These are phyloP conservation scores for Eucalyptus coolabah DNA, from an alignment of 345 rosid species.

Conservation along the genomic window DNA sequence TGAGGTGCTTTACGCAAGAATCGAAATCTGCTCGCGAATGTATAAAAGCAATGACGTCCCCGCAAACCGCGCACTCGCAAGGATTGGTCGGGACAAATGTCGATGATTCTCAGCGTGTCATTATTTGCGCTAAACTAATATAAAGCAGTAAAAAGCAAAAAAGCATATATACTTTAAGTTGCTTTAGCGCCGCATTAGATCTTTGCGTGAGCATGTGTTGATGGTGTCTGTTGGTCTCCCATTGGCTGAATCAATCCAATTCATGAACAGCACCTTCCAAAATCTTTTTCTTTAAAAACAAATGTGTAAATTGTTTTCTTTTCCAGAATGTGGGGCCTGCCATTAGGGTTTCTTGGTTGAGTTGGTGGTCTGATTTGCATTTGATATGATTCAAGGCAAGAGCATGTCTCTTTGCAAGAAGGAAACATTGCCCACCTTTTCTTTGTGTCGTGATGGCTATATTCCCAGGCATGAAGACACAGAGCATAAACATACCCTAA, in stretches of 20 bases:
- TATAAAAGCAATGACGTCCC: slow-evolving; percentile 18
- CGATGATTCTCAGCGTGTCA: slow-evolving; percentile 18
- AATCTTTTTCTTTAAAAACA: background rate
- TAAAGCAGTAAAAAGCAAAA: slow-evolving; percentile 5
- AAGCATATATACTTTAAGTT: slow-evolving; percentile 44
- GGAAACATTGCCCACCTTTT: background rate
- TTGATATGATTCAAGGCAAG: background rate
- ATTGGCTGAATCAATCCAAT: background rate
- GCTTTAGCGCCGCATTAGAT: slow-evolving; percentile 20
- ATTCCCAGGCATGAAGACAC: background rate
- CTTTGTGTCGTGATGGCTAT: background rate
- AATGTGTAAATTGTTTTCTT: background rate
- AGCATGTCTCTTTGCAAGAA: background rate
- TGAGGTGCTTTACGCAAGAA: background rate
- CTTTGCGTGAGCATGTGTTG: slow-evolving; percentile 6
- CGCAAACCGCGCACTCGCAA: slow-evolving; percentile 3
- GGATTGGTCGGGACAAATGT: slow-evolving; percentile 10
- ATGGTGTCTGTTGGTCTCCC: background rate
- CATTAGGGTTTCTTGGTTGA: background rate
- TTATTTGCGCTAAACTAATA: background rate
- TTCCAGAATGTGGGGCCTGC: background rate
- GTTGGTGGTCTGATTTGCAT: background rate
- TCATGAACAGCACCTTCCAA: background rate
- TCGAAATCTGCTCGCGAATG: slow-evolving; percentile 2
- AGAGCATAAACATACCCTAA: background rate